Percentiles rank a stretch among this genome's conserved stretches.
These are phyloP conservation scores for Pseudogymnoascus sp. DNA, from an alignment of 2,329 filamentous ascomycete genomes.

Conservation along the genomic window DNA sequence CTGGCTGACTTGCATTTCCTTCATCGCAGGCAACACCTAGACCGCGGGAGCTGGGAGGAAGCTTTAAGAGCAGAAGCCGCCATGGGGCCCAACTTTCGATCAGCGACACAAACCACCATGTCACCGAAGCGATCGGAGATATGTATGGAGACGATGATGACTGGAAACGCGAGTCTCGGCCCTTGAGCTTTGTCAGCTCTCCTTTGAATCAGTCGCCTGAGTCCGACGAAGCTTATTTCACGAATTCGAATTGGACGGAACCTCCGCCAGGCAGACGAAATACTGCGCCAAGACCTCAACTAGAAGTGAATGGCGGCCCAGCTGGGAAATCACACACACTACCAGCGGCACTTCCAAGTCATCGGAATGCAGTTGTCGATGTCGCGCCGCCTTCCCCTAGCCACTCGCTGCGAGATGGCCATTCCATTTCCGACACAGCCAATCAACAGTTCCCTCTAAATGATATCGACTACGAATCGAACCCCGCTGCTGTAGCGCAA, in stretches of 20 bases:
- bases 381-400: slow-evolving; percentile 29
- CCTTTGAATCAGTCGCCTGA: slow-evolving; percentile 35
- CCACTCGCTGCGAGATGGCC: slow-evolving; percentile 29
- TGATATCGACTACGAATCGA: slow-evolving; percentile 66
- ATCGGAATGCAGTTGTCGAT: slow-evolving; percentile 23
- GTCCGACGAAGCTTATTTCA: slow-evolving; percentile 20
- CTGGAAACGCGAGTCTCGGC: slow-evolving; percentile 44
- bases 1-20: background rate
- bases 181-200: slow-evolving; percentile 47
- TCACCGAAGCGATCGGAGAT: slow-evolving; percentile 66
- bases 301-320: slow-evolving; percentile 20
- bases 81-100: slow-evolving; percentile 33
- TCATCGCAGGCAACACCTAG: slow-evolving; percentile 26
- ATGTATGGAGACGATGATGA: slow-evolving; percentile 57
- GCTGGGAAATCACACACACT: slow-evolving; percentile 24
- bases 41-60: slow-evolving; percentile 28
- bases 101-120: slow-evolving; percentile 65
- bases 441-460: slow-evolving; percentile 57
- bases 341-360: slow-evolving; percentile 24
- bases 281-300: slow-evolving; percentile 1
- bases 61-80: slow-evolving; percentile 26
- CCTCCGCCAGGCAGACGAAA: slow-evolving; percentile 15
- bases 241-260: slow-evolving; percentile 15
- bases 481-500: slow-evolving; percentile 61
- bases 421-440: slow-evolving; percentile 41